Evolutionary conservation across 2,329 filamentous ascomycete genomes (phyloP), one percentile per base, ranked within the genome.

Genomic region (Fonsecaea multimorphosa): DNA sequence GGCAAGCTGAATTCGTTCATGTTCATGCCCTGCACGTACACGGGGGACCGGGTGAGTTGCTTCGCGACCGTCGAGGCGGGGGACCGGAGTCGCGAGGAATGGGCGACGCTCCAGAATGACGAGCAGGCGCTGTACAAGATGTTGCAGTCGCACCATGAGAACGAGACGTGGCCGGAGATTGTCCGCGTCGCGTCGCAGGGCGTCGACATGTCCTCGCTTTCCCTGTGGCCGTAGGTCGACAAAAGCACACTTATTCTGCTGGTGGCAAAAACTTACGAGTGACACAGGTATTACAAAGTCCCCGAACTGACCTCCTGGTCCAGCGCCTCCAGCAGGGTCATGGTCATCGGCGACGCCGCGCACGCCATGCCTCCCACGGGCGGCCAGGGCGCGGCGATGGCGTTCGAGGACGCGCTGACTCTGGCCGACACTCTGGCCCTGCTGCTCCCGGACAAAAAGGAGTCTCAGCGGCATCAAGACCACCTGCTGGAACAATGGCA

Each of bases 401-500:
- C 70, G 6, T 70, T 71, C 29, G 70, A 72, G 59, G 69, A 70
- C 32, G 70, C 64, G 14, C 31, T 65, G 36, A 70, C 66, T n/a
- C 62, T 72, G 6, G 69, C 69, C 46, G 63, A 70, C 61, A 61
- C 61, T 1, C 58, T 72, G n/a, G 55, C 55, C 9, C 22, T 32
- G 6, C 14, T 66, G n/a, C n/a, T n/a, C n/a, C n/a, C n/a, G 19
- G 32, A 40, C 46, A 32, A 29, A 54, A 63, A 64, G 9, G 40
- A 59, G 12, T 40, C 54, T 3, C 34, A 38, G 1, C 59, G 38
- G 44, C 40, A 55, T 19, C 52, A 51, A 38, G 16, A 40, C 11
- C 22, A 34, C 12, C 22, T 32, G 2, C 32, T 71, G n/a, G 34
- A 4, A 19, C 46, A 46, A 14, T 87, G 85, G 86, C 80, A 86